Conservation (phyloP, 73 alveolate species). For the Blepharisma stoltei region DNA sequence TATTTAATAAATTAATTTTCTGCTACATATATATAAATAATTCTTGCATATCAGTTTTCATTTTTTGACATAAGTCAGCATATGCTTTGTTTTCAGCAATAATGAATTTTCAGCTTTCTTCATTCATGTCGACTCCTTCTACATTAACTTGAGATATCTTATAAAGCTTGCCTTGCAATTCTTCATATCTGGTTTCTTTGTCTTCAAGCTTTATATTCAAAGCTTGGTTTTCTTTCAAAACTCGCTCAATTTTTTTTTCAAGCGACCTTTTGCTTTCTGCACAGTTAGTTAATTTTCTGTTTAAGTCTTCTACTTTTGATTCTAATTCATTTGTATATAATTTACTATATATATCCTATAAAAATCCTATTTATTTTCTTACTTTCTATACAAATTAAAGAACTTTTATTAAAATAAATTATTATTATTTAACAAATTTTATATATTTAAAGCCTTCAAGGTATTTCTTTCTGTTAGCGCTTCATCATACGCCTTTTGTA, state of each 20-base stretch:
- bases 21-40: no score
- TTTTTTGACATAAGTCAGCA: background rate
- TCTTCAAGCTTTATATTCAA: background rate
- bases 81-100: slow-evolving; percentile 10
- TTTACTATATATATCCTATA: no score
- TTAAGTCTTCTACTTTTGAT: no score
- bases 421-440: no score
- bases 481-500: slow-evolving; percentile 8
- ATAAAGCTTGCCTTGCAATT: background rate
- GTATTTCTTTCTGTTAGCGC: background rate
- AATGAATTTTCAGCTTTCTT: slow-evolving; percentile 20
- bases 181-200: background rate
- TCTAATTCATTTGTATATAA: no score
- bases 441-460: background rate
- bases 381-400: no score
- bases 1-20: no score
- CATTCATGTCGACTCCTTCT: background rate
- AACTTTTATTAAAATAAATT: no score
- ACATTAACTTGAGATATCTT: background rate
- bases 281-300: no score
- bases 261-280: background rate
- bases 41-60: slow-evolving; percentile 8
- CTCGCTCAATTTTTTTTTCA: background rate
- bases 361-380: no score
- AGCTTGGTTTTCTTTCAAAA: background rate